phyloP scores from a whole-genome alignment of 1,284 basidiomycete species.

The Cystobasidium slooffiae region DNA sequence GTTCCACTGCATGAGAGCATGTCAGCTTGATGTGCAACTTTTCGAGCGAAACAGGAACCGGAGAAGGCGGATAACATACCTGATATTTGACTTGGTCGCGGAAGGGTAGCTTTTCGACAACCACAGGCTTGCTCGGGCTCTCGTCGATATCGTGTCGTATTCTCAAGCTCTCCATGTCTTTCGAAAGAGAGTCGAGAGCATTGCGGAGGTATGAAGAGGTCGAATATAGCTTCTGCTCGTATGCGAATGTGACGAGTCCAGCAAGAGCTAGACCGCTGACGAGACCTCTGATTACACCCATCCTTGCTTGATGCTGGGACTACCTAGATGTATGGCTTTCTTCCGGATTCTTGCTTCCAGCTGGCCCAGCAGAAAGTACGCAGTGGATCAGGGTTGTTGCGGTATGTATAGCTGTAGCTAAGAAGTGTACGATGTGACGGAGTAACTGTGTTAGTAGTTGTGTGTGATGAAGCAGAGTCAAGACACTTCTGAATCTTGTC shows the following conservation, averaged over 20 bases:
- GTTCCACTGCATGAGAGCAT: constrained; percentile 19
- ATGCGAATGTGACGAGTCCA: constrained; percentile 34
- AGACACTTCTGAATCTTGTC: no score
- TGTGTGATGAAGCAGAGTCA: no score
- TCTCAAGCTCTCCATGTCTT: constrained; percentile 34
- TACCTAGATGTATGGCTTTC: no score
- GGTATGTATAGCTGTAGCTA: no score
- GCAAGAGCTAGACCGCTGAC: constrained; percentile 33
- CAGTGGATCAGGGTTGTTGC: no score
- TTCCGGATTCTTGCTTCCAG: no score
- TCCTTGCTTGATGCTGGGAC: background rate
- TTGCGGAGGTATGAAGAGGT: constrained; percentile 34
- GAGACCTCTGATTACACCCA: constrained; percentile 39
- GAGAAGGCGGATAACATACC: constrained; percentile 2
- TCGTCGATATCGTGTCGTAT: constrained; percentile 24
- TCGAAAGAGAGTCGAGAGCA: constrained; percentile 26
- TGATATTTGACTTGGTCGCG: constrained; percentile 24
- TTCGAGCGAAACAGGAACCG: no score
- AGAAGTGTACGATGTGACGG: no score
- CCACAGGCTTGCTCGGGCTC: constrained; percentile 13
- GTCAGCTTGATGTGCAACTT: background rate
- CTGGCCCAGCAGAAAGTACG: no score
- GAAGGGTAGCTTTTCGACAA: constrained; percentile 28
- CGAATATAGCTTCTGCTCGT: constrained; percentile 35
- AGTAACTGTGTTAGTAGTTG: no score